Evolutionary conservation across 768 basidiomycete genomes (phyloP).

Genomic region (Leccinum longicurvipes): DNA sequence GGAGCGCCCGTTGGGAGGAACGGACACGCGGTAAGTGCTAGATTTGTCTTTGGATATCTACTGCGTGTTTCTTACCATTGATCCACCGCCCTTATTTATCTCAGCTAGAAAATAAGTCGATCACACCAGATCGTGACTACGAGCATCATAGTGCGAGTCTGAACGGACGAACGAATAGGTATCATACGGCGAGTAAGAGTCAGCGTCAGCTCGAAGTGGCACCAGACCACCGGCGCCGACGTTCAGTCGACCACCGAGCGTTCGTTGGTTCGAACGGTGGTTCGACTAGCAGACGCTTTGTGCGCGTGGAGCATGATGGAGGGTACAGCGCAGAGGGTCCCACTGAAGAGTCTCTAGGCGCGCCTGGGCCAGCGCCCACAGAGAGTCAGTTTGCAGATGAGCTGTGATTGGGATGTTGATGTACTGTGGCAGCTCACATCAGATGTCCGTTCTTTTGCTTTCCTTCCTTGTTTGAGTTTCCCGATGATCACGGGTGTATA

Average conservation of each 20-base stretch:
- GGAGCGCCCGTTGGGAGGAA: constrained; percentile 45
- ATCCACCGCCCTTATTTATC: constrained; percentile 7
- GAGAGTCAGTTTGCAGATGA: constrained; percentile 33
- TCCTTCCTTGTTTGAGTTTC: not conserved
- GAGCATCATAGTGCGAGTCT: not conserved
- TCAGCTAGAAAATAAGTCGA: constrained; percentile 46
- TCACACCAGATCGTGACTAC: constrained; percentile 14
- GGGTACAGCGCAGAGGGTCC: not conserved
- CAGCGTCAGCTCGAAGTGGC: constrained; percentile 72
- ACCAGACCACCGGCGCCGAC: constrained; percentile 52
- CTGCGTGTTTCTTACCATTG: not conserved
- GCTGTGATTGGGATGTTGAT: not conserved
- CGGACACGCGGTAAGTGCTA: constrained; percentile 58
- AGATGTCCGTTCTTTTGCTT: not conserved
- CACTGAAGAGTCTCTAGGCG: constrained; percentile 10
- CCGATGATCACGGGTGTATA: too few relatives aligned
- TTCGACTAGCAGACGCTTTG: constrained; percentile 8
- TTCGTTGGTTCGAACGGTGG: constrained; percentile 7
- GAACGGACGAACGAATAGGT: constrained; percentile 16
- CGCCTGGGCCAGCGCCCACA: constrained; percentile 30
- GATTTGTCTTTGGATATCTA: not conserved
- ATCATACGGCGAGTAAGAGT: constrained; percentile 40
- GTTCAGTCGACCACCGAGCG: constrained; percentile 5
- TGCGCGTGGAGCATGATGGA: constrained; percentile 7
- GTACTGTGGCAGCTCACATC: not conserved